Conservation (phyloP, 2,329 filamentous ascomycete genomes). For the Monilinia vaccinii-corymbosi region DNA sequence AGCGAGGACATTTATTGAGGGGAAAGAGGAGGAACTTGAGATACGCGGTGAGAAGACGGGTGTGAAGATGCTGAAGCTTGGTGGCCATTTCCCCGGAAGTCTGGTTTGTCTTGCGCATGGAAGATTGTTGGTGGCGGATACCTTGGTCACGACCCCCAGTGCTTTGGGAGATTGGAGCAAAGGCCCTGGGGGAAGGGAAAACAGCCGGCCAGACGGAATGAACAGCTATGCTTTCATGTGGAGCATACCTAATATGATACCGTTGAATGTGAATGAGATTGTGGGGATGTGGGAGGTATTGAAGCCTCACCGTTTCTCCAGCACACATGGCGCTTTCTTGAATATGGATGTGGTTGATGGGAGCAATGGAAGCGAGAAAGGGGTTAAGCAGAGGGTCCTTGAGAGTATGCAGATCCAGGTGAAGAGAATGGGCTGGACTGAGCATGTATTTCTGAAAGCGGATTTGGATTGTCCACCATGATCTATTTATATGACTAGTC, state of each 20-base stretch:
- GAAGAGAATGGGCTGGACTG: conserved; percentile 26
- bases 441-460: conserved; percentile 24
- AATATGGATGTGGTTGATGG: conserved; percentile 50
- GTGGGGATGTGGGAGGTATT: conserved; percentile 61
- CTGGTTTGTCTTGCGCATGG: conserved; percentile 53
- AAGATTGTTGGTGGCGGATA: conserved; percentile 67
- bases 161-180: conserved; percentile 40
- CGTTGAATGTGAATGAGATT: conserved; percentile 55
- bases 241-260: conserved; percentile 68
- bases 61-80: conserved; percentile 57
- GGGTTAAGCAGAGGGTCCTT: conserved; percentile 55
- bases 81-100: conserved; percentile 73
- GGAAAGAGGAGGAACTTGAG: conserved; percentile 33
- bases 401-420: conserved; percentile 72
- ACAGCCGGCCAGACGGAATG: conserved; percentile 34
- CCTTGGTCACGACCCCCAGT: conserved; percentile 60
- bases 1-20: conserved; percentile 40
- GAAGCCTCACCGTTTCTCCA: conserved; percentile 50
- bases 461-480: too few species aligned
- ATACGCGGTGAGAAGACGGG: conserved; percentile 35
- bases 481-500: too few species aligned
- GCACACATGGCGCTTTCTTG: conserved; percentile 59
- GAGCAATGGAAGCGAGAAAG: conserved; percentile 26
- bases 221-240: conserved; percentile 64
- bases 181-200: conserved; percentile 34